A percentile compares a stretch with the other conserved stretches of the same genome.
Evolutionary conservation across 495 filamentous ascomycete species (phyloP).

Genomic region (Penicillium paxilli): DNA sequence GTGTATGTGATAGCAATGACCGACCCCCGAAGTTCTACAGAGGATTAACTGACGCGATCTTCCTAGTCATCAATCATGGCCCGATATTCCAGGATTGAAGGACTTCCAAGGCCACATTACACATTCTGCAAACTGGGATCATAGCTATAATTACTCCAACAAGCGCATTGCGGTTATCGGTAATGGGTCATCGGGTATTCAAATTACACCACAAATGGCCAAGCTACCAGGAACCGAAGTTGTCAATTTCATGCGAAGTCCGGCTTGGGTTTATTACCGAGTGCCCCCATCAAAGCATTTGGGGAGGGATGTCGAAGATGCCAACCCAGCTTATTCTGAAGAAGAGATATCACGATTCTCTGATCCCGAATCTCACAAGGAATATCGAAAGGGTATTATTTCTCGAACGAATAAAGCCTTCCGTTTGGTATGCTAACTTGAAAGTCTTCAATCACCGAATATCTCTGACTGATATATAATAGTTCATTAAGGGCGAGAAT

Average conservation of each 20-base stretch:
- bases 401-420: constrained; percentile 32
- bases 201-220: constrained; percentile 56
- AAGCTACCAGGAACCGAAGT: constrained; percentile 23
- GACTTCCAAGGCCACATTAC: constrained; percentile 48
- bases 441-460: background rate
- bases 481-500: constrained; percentile 27
- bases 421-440: constrained; percentile 18
- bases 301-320: constrained; percentile 21
- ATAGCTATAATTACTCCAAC: constrained; percentile 37
- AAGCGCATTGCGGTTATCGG: constrained; percentile 55
- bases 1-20: constrained; percentile 19
- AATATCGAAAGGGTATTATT: constrained; percentile 34
- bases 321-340: constrained; percentile 29
- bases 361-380: constrained; percentile 6
- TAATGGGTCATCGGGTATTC: constrained; percentile 46
- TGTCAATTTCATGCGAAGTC: constrained; percentile 25
- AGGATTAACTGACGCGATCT: background rate
- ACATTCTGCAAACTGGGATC: constrained; percentile 54
- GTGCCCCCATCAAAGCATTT: constrained; percentile 27
- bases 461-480: background rate
- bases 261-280: constrained; percentile 31
- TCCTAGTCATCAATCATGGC: constrained; percentile 42
- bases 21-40: background rate
- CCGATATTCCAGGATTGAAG: constrained; percentile 48
- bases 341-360: constrained; percentile 21